A percentile compares a stretch with the other conserved stretches of the same genome.
These are phyloP conservation scores for Leccinum pseudoinsigne DNA, from an alignment of 1,284 basidiomycete genomes.

Conservation along the genomic window DNA sequence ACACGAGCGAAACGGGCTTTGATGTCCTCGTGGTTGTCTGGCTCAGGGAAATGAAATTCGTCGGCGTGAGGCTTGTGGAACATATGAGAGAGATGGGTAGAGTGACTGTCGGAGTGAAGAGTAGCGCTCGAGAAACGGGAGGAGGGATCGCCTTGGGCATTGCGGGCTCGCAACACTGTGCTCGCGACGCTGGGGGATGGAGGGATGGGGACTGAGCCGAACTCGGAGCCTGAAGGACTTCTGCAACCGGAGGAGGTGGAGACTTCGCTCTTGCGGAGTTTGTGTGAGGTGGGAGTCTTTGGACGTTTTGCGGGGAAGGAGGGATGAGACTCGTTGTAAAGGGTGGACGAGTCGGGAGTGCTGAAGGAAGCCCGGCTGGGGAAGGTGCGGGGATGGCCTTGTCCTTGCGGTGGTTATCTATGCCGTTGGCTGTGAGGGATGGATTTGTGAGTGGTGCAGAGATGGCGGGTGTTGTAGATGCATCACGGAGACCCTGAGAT, in stretches of 20 bases:
- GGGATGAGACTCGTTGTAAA: conserved; percentile 50
- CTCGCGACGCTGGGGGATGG: conserved; percentile 36
- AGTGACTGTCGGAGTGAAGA: conserved; percentile 49
- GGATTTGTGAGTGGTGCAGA: conserved; percentile 82
- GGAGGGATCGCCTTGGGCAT: conserved; percentile 53
- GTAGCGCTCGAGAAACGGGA: conserved; percentile 64
- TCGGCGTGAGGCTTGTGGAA: conserved; percentile 55
- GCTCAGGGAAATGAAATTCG: conserved; percentile 74
- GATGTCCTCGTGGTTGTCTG: conserved; percentile 72
- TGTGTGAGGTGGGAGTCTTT: conserved; percentile 39
- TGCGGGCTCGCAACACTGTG: conserved; percentile 48
- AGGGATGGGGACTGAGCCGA: conserved; percentile 42
- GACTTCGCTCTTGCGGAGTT: conserved; percentile 55
- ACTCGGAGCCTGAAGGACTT: conserved; percentile 47
- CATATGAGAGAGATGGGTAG: conserved; percentile 55
- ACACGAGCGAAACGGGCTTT: conserved; percentile 78
- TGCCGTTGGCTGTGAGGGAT: conserved; percentile 64
- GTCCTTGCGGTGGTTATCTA: conserved; percentile 60
- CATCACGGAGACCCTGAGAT: conserved; percentile 54
- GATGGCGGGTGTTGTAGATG: conserved; percentile 40
- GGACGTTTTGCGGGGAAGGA: conserved; percentile 38
- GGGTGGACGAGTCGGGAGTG: conserved; percentile 56
- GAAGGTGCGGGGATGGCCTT: conserved; percentile 37
- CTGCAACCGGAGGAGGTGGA: conserved; percentile 44
- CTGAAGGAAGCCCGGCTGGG: conserved; percentile 44